Percentiles rank a stretch among this genome's conserved stretches.
These are phyloP conservation scores for Hemisphaericaspora xylanilytica DNA, from an alignment of 1,139 yeast genomes.

Conservation along the genomic window DNA sequence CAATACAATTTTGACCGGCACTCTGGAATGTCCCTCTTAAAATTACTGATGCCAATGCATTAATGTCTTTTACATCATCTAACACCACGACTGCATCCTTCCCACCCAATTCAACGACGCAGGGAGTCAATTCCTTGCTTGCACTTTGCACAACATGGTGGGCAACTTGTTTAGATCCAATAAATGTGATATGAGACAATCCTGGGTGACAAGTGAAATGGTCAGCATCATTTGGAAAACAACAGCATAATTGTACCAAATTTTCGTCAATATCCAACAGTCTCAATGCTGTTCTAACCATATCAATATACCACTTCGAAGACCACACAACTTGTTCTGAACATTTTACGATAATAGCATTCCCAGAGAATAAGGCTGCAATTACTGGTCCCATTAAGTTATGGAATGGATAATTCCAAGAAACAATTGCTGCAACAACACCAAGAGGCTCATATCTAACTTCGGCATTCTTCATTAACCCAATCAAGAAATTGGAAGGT, in stretches of 20 bases:
- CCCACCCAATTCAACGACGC: constrained; percentile 94
- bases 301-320: constrained; percentile 66
- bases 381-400: constrained; percentile 89
- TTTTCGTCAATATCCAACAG: constrained; percentile 76
- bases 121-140: constrained; percentile 79
- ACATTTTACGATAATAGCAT: constrained; percentile 86
- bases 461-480: constrained; percentile 83
- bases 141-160: constrained; percentile 83
- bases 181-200: constrained; percentile 83
- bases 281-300: constrained; percentile 69
- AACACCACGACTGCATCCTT: constrained; percentile 87
- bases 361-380: constrained; percentile 86
- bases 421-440: constrained; percentile 85
- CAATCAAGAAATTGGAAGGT: constrained; percentile 69
- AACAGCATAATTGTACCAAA: constrained; percentile 75
- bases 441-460: constrained; percentile 90
- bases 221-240: constrained; percentile 84
- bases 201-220: constrained; percentile 81
- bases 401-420: constrained; percentile 97
- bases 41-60: constrained; percentile 71
- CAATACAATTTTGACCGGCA: constrained; percentile 96
- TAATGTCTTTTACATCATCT: constrained; percentile 61
- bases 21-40: constrained; percentile 96
- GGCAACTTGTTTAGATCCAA: constrained; percentile 94
- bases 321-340: constrained; percentile 97